Percentiles rank a stretch among this genome's conserved stretches.
Evolutionary conservation across 78 protist species (phyloP).

Genomic region (Polysphondylium violaceum): DNA sequence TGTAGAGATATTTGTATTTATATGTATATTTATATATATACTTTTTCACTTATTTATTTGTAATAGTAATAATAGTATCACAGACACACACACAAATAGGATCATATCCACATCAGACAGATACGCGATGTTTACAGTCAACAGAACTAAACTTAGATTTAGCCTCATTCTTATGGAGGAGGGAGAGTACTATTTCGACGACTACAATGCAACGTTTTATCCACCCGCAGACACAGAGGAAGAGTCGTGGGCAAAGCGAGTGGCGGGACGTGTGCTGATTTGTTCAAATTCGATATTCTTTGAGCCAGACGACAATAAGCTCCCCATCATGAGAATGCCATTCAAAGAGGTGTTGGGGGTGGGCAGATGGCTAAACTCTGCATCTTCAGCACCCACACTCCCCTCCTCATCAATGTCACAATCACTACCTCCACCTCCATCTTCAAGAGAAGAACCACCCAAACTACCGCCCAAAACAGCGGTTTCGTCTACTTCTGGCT

Average conservation of each 20-base stretch:
- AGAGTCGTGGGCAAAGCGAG: slow-evolving; percentile 42
- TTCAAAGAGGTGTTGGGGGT: slow-evolving; percentile 35
- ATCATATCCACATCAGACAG: neutral
- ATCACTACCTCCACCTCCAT: slow-evolving; percentile 9
- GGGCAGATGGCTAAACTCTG: slow-evolving; percentile 23
- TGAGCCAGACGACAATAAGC: slow-evolving; percentile 78
- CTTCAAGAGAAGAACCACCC: slow-evolving; percentile 3
- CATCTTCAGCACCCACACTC: neutral
- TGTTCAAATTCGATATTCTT: slow-evolving; percentile 85
- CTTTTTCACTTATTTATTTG: neutral
- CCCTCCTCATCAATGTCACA: neutral
- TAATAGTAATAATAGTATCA: slow-evolving; percentile 20
- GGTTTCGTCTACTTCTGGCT: slow-evolving; percentile 7
- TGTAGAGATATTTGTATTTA: no score
- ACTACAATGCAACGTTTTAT: slow-evolving; percentile 72
- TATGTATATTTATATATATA: no score
- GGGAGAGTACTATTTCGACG: slow-evolving; percentile 86
- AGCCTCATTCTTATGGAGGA: slow-evolving; percentile 80
- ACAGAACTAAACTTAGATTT: slow-evolving; percentile 73
- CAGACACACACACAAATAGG: neutral
- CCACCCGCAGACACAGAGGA: slow-evolving; percentile 67
- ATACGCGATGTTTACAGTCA: slow-evolving; percentile 64
- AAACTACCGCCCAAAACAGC: neutral
- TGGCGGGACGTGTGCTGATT: slow-evolving; percentile 76
- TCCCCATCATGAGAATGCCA: slow-evolving; percentile 73